Evolutionary conservation across 2,329 filamentous ascomycete species (phyloP).

Genomic region (Fonsecaea nubica): DNA sequence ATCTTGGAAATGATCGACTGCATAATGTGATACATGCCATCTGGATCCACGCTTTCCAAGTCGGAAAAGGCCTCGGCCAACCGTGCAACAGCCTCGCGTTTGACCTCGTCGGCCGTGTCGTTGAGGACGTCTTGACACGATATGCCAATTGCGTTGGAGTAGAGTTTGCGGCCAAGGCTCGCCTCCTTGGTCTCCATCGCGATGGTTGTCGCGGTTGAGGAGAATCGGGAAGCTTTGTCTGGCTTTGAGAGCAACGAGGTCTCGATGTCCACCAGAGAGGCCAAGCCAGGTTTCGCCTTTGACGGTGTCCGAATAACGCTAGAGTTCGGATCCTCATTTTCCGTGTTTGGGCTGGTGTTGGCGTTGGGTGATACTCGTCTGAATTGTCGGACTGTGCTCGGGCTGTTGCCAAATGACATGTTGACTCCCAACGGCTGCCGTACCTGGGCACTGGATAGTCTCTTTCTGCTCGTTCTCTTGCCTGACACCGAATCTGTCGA

Average conservation of each 20-base stretch:
- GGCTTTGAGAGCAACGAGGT: conserved; percentile 23
- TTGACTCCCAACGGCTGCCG: conserved; percentile 86
- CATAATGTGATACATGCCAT: conserved; percentile 85
- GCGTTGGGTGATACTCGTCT: conserved; percentile 77
- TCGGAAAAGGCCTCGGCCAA: conserved; percentile 85
- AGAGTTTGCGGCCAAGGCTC: conserved; percentile 78
- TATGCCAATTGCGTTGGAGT: conserved; percentile 80
- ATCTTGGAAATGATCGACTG: conserved; percentile 77
- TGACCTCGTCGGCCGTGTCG: conserved; percentile 72
- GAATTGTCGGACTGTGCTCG: conserved; percentile 90
- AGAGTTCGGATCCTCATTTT: conserved; percentile 32
- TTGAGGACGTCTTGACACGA: conserved; percentile 84
- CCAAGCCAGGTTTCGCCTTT: conserved; percentile 28
- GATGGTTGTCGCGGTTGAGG: conserved; percentile 33
- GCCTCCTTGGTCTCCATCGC: conserved; percentile 72
- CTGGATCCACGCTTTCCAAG: conserved; percentile 85
- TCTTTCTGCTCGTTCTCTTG: conserved; percentile 49
- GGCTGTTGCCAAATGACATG: conserved; percentile 90
- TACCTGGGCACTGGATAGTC: conserved; percentile 55
- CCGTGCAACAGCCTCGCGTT: conserved; percentile 81
- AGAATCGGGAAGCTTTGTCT: conserved; percentile 28
- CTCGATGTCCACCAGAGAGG: conserved; percentile 23
- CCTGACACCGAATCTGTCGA: conserved; percentile 49
- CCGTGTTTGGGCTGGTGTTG: conserved; percentile 45
- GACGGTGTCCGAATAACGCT: conserved; percentile 35